A percentile compares a stretch with the other conserved stretches of the same genome.
These are phyloP conservation scores for Lactifluus volemus DNA, from an alignment of 768 basidiomycete species.

Conservation along the genomic window DNA sequence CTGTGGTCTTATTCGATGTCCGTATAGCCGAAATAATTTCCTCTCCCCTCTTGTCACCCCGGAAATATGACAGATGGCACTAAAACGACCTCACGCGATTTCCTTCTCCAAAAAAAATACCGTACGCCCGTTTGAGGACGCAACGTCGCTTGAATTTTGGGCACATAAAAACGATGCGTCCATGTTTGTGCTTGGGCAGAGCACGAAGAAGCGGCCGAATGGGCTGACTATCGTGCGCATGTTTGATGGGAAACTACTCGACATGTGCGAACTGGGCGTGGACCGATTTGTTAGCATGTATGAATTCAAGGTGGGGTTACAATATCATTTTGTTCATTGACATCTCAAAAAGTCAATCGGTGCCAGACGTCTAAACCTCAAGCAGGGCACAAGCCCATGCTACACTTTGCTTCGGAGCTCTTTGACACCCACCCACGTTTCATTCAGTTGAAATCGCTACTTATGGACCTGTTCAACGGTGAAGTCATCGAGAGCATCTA, in stretches of 20 bases:
- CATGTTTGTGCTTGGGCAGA: constrained; percentile 83
- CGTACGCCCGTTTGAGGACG: constrained; percentile 84
- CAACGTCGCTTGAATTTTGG: constrained; percentile 87
- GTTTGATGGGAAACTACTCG: constrained; percentile 78
- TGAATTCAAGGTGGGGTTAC: constrained; percentile 64
- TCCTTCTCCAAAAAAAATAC: constrained; percentile 91
- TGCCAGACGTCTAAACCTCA: constrained; percentile 78
- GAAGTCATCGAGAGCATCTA: constrained; percentile 78
- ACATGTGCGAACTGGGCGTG: constrained; percentile 93
- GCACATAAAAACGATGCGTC: constrained; percentile 88
- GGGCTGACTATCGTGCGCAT: constrained; percentile 78
- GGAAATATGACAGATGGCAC: constrained; percentile 57
- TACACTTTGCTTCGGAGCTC: constrained; percentile 93
- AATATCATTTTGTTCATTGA: neutral
- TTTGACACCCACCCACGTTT: constrained; percentile 94
- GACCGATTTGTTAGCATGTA: constrained; percentile 72
- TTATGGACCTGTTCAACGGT: constrained; percentile 86
- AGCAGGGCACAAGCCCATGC: constrained; percentile 80
- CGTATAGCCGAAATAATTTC: neutral
- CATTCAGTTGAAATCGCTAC: constrained; percentile 82
- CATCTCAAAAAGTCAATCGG: neutral
- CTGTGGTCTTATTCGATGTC: constrained; percentile 24
- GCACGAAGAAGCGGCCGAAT: constrained; percentile 90
- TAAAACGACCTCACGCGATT: constrained; percentile 87
- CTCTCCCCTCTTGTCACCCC: neutral